Conservation (phyloP, 2,329 filamentous ascomycete species). For the Colletotrichum musae region DNA sequence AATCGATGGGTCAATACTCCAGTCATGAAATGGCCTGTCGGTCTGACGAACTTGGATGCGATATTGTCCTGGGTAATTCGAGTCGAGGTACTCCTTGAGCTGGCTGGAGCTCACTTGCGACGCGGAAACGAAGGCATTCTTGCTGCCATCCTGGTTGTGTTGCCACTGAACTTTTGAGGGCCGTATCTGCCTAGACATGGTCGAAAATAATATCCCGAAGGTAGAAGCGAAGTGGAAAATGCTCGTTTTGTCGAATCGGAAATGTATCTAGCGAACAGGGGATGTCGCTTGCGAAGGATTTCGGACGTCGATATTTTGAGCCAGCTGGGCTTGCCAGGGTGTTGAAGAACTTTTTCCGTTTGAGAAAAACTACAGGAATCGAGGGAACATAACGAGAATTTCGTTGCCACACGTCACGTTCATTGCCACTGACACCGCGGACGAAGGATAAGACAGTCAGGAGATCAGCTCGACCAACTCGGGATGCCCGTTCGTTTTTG, state of each 20-base stretch:
- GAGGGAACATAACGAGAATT: too few species aligned
- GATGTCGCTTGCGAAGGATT: neutral
- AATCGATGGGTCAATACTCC: neutral
- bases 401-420: neutral
- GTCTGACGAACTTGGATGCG: conserved; percentile 14
- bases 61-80: conserved; percentile 20
- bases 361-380: too few species aligned
- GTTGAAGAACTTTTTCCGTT: neutral
- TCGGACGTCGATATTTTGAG: neutral
- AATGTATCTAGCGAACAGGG: neutral
- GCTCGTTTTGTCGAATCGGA: neutral
- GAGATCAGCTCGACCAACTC: neutral
- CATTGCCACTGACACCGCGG: neutral
- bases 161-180: conserved; percentile 23
- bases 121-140: conserved; percentile 15
- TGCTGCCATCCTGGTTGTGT: conserved; percentile 23
- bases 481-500: neutral
- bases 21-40: fast-evolving
- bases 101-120: conserved; percentile 26
- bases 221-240: neutral
- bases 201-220: neutral
- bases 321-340: neutral
- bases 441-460: neutral
- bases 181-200: neutral
- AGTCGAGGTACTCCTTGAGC: conserved; percentile 26